Base-by-base conservation (phyloP, 2,329 filamentous ascomycete species). In the Aspergillus pseudoglaucus region DNA sequence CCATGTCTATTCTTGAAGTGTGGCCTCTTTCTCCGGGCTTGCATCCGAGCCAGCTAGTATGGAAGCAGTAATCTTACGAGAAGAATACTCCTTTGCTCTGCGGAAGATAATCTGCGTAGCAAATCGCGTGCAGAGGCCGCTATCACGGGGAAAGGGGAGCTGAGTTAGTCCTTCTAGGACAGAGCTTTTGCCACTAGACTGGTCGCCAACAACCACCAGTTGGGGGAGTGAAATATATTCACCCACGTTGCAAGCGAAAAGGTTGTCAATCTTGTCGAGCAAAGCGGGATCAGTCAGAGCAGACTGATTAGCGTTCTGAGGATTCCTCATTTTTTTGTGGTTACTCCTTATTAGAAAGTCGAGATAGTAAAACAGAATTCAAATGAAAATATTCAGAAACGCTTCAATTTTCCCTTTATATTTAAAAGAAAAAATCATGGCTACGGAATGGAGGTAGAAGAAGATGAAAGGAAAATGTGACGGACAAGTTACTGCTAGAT, bases 131-230 rank as follows among this genome's bases (percentile, higher is more conserved):
- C 63, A 67, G 1, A 66, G 54, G 4, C 55, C 57, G 35, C 53
- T 60, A 4, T 56, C 57, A 5, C 58, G 46, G 12, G 65, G 62
- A 27, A 66, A 64, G 1, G 63, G 52, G 2, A 66, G 48, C 1
- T 57, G 54, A 3, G 61, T 67, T 2, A 68, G 17, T 1, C 54
- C 60, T 47, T 67, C 62, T 2, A 67, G 55, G 1, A 65, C 50
- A 2, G 63, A 66, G 7, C 55, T 59, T 35, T 68, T 68, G 1
- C 65, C 64, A 51, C 58, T 62, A 6, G 61, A 64, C 39, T 67
- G 63, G 46, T 67, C 63, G 6, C 65, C 63, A 6, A 64, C 60
- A n/a, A 67, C 63, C 4, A 66, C 57, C 3, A 67, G 55, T 58
- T 67, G 40, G 27, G 43, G 43, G 8, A 45, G 32, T 10, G 18